Conservation (phyloP, 805 yeast species). For the Spathaspora girioi region DNA sequence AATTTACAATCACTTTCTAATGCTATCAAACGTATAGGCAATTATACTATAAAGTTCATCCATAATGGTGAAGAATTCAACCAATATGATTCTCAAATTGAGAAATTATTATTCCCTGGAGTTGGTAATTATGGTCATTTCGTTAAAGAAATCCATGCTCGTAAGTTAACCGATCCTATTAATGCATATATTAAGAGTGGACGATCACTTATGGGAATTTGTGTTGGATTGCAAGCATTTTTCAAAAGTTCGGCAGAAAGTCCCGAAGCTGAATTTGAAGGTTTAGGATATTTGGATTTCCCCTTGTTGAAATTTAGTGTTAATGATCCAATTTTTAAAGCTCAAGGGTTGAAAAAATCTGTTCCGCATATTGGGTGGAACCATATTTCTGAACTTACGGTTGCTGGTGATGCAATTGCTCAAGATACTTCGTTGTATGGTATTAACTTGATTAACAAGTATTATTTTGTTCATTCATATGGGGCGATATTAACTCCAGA, state of each 20-base stretch:
- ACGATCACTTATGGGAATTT: slow-evolving; percentile 89
- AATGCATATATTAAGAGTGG: slow-evolving; percentile 68
- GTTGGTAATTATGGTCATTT: slow-evolving; percentile 98
- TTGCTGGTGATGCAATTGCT: slow-evolving; percentile 17
- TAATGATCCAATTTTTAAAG: slow-evolving; percentile 29
- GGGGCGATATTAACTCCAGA: slow-evolving; percentile 61
- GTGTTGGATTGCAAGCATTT: slow-evolving; percentile 92
- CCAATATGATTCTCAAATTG: slow-evolving; percentile 39
- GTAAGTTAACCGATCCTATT: slow-evolving; percentile 66
- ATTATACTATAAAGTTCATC: slow-evolving; percentile 58
- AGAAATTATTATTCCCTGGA: slow-evolving; percentile 80
- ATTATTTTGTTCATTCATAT: slow-evolving; percentile 93
- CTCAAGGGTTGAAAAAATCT: slow-evolving; percentile 50
- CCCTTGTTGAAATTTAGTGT: slow-evolving; percentile 52
- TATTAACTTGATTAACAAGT: slow-evolving; percentile 63
- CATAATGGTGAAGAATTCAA: slow-evolving; percentile 54
- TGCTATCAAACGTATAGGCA: slow-evolving; percentile 76
- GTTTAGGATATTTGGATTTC: slow-evolving; percentile 45
- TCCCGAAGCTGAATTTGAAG: slow-evolving; percentile 30
- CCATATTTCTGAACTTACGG: slow-evolving; percentile 30
- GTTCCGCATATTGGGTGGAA: slow-evolving; percentile 99
- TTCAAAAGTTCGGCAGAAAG: slow-evolving; percentile 77
- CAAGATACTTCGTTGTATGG: slow-evolving; percentile 48
- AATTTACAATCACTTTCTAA: slow-evolving; percentile 85
- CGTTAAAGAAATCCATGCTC: slow-evolving; percentile 60